A percentile compares a stretch with the other conserved stretches of the same genome.
These are phyloP conservation scores for Casaregolazyma lundiana DNA, from an alignment of 1,139 yeast species.

Conservation along the genomic window DNA sequence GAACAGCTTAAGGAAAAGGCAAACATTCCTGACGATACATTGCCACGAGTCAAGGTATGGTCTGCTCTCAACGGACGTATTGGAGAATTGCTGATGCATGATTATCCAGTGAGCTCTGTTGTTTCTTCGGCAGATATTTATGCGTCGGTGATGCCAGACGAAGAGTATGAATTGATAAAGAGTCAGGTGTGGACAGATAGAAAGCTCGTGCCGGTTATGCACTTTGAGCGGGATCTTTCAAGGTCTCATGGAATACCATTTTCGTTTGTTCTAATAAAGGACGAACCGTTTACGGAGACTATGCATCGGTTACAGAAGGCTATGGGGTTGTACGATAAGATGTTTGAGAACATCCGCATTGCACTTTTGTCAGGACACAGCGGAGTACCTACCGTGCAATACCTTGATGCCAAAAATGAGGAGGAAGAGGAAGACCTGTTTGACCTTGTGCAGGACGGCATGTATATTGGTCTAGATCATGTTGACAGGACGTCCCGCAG, in stretches of 20 bases:
- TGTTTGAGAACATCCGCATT: slow-evolving; percentile 68
- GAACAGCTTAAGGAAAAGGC: slow-evolving; percentile 54
- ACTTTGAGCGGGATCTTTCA: slow-evolving; percentile 67
- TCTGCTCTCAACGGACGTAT: slow-evolving; percentile 37
- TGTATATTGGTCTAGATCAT: slow-evolving; percentile 74
- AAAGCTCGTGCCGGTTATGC: slow-evolving; percentile 51
- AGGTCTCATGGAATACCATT: slow-evolving; percentile 88
- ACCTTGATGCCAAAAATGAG: slow-evolving; percentile 35
- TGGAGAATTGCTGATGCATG: slow-evolving; percentile 21
- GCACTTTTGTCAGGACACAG: slow-evolving; percentile 38
- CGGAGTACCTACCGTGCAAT: slow-evolving; percentile 35
- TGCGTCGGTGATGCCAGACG: slow-evolving; percentile 32
- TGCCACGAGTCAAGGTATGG: slow-evolving; percentile 56
- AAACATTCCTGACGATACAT: slow-evolving; percentile 44
- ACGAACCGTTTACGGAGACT: slow-evolving; percentile 63
- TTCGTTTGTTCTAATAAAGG: slow-evolving; percentile 50
- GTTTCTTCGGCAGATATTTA: slow-evolving; percentile 27
- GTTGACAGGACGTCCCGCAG: slow-evolving; percentile 57
- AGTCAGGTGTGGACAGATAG: slow-evolving; percentile 22
- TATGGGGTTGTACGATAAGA: slow-evolving; percentile 72
- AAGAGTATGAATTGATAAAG: slow-evolving; percentile 29
- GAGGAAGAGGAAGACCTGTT: slow-evolving; percentile 43
- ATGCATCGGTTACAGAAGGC: slow-evolving; percentile 60
- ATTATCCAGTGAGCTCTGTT: slow-evolving; percentile 25
- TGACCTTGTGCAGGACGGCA: slow-evolving; percentile 49